Conservation (phyloP, 176 grass and related monocot genomes). For the Aegilops tauschii region DNA sequence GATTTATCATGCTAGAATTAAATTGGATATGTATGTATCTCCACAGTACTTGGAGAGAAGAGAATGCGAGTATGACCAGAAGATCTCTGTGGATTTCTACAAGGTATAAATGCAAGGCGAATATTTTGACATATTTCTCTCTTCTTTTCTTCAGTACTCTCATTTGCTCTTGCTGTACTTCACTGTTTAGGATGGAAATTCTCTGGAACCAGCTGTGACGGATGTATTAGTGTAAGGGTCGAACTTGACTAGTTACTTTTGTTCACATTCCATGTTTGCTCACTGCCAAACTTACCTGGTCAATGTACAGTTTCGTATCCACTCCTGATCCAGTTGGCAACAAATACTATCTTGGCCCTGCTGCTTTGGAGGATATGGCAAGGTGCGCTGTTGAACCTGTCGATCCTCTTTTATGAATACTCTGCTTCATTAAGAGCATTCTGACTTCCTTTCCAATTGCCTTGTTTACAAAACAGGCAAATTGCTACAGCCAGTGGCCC, state of each 20-base stretch:
- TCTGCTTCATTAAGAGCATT: background rate
- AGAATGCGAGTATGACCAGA: slow-evolving; percentile 91
- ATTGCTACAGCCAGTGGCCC: slow-evolving; percentile 90
- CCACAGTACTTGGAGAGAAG: slow-evolving; percentile 87
- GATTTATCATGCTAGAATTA: slow-evolving; percentile 11
- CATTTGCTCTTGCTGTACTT: slow-evolving; percentile 6
- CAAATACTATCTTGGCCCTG: slow-evolving; percentile 92
- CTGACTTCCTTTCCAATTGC: slow-evolving; percentile 15
- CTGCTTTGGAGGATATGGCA: slow-evolving; percentile 86
- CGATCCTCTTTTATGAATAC: background rate
- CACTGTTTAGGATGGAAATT: slow-evolving; percentile 63
- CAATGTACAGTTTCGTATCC: slow-evolving; percentile 56
- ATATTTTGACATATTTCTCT: background rate
- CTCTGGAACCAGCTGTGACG: slow-evolving; percentile 46
- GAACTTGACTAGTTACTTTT: background rate
- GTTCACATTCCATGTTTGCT: background rate
- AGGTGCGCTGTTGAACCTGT: slow-evolving; percentile 35
- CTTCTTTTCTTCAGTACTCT: background rate
- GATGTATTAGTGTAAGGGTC: slow-evolving; percentile 69
- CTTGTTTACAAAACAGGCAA: slow-evolving; percentile 57
- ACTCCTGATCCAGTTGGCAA: slow-evolving; percentile 72
- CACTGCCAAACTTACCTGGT: slow-evolving; percentile 5
- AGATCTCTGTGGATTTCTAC: slow-evolving; percentile 78
- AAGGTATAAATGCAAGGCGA: slow-evolving; percentile 38
- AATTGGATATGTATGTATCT: background rate